Conservation (phyloP, 345 rosid species). For the Rubroshorea leprosula region DNA sequence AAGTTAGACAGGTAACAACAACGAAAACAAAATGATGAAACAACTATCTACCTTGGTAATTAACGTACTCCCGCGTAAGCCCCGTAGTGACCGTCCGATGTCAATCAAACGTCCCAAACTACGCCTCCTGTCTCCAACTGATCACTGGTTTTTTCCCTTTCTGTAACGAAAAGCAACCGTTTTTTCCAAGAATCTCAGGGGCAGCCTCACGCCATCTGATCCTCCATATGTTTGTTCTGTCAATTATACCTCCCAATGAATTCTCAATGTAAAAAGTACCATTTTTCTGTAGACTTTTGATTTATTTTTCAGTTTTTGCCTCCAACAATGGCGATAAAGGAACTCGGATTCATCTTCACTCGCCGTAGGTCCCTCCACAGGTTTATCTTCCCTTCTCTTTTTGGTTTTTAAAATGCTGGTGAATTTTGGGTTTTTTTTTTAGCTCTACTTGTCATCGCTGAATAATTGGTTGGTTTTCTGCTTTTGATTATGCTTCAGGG, state of each 20-base stretch:
- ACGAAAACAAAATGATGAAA: neutral
- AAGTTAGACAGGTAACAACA: neutral
- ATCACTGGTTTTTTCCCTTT: neutral
- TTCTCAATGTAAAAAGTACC: neutral
- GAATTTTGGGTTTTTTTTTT: neutral
- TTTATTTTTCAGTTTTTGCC: neutral
- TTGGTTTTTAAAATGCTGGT: neutral
- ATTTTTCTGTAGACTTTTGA: neutral
- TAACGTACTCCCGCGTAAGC: neutral
- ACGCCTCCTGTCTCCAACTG: neutral
- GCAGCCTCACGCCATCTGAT: conserved; percentile 25
- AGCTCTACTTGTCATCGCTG: neutral
- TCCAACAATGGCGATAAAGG: neutral
- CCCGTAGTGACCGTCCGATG: neutral
- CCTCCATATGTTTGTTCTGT: conserved; percentile 9
- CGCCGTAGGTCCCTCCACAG: no score
- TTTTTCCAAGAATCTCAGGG: conserved; percentile 21
- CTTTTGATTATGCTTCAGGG: neutral
- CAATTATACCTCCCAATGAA: neutral
- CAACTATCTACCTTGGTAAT: neutral
- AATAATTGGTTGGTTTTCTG: neutral
- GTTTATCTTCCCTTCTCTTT: neutral
- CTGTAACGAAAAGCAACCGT: neutral
- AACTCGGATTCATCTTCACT: no score
- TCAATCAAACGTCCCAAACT: neutral